These are phyloP conservation scores for Mortierella sp. DNA, from an alignment of 371 early-diverging fungal species.

Conservation along the genomic window DNA sequence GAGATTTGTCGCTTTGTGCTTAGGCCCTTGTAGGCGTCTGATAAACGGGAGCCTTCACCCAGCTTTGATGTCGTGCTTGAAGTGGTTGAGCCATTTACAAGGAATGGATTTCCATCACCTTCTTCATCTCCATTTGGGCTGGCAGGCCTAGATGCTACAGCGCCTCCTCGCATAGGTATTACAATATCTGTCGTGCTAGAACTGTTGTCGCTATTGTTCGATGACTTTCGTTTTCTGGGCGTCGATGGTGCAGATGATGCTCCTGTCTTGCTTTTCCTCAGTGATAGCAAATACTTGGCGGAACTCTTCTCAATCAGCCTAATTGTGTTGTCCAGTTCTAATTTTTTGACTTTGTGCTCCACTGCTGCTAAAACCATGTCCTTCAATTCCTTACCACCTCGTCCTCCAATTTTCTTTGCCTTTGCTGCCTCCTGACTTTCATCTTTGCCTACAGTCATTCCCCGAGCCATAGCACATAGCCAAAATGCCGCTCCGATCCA, in stretches of 20 bases:
- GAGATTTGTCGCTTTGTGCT: conserved; percentile 42
- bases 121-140: background rate
- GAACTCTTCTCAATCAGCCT: conserved; percentile 32
- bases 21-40: conserved; percentile 2
- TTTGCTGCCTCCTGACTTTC: conserved; percentile 1
- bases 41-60: background rate
- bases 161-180: conserved; percentile 3
- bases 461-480: conserved; percentile 50
- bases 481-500: conserved; percentile 54
- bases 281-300: conserved; percentile 19
- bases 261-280: conserved; percentile 10
- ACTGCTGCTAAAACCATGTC: conserved; percentile 28
- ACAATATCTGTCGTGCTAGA: conserved; percentile 5
- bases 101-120: background rate
- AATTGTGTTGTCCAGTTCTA: conserved; percentile 48
- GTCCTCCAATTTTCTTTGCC: conserved; percentile 45
- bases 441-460: conserved; percentile 23
- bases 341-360: conserved; percentile 38
- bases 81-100: background rate
- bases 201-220: conserved; percentile 9
- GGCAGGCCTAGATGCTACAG: background rate
- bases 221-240: conserved; percentile 21
- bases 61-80: conserved; percentile 3
- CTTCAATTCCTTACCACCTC: conserved; percentile 42
- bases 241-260: background rate